Base-by-base conservation (phyloP, 805 yeast species). In the Kuraishia ogatae region DNA sequence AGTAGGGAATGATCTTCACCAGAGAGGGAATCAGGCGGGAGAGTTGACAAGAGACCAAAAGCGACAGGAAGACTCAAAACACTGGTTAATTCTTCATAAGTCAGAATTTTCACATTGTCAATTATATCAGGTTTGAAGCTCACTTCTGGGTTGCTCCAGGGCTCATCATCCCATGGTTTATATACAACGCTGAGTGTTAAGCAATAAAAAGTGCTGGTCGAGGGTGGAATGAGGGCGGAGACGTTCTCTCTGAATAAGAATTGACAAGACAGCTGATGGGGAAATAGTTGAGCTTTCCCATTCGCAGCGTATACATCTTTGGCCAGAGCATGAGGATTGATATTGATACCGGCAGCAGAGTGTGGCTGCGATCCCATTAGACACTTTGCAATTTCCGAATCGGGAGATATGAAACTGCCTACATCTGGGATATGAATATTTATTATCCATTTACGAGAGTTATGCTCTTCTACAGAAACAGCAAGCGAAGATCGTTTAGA, bases 101-200 rank as follows among this genome's bases (percentile, higher is more conserved):
- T 23, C 8, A 61, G 21, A 17, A 56, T 35, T 13, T 43, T 53
- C 6, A 58, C 29, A 22, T 56, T 48, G 13, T 29, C 21, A 15
- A 61, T 51, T 7, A 26, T 51, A 20, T 61, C 64, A 17, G 60
- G 50, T 48, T 28, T 52, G 39, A 61, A 26, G 19, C 48, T 48
- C 17, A 56, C 51, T 1, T 53, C 53, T 6, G 56, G 53, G 20
- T 53, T 48, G 7, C 50, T 53, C 51, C 53, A 57, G 22, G 29
- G 8, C 13, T 50, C 50, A 11, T 39, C 50, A 58, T 57, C 57
- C 39, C 63, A 48, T 20, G 60, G 58, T 53, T 66, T 67, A 35
- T 62, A 63, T 1, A 24, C 24, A 50, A 62, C 55, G 43, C 62
- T 59, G 21, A 57, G 43, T 23, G 66, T 62, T 35, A 62, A 8